Evolutionary conservation across 805 yeast genomes (phyloP), one percentile per base, ranked within the genome.

Genomic region (Zygoascus biomembranicola): DNA sequence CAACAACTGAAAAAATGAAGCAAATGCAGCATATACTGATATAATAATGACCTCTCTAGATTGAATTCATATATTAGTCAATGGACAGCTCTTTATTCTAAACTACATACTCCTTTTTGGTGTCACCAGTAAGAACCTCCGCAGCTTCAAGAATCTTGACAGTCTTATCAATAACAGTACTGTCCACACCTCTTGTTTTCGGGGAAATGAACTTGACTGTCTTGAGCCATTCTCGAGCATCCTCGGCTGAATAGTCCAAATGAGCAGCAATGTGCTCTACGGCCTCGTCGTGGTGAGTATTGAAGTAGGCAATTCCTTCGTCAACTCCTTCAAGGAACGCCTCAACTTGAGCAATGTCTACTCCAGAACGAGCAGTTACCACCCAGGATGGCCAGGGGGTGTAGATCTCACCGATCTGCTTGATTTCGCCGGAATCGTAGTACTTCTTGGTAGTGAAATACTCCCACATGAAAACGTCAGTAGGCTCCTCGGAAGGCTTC

Each of bases 321-420:
- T 82, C 78, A 41, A 89, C 71, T 1, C 82, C 83, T 1, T 65
- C 61, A 49, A 82, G 58, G 55, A 89, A 84, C 2, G 60, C 61
- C 4, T 63, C 66, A 26, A 63, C 61, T 11, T 63, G 52, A 2
- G 61, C 59, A 18, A 64, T 60, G n/a, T 63, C 61, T 37, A 74
- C 59, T n/a, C 70, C 72, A 14, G 70, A 63, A 51, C 76, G 68
- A 5, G 81, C 81, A 19, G 81, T 80, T 49, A 89, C 76, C 14
- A 88, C 90, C 97, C 97, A 90, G 1, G 95, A 86, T 10, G 97
- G 92, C 97, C 97, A 90, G 18, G 97, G 97, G 0, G 97, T 90
- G 69, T 85, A 87, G 54, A 90, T 89, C 59, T 86, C 87, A 14
- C 96, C 97, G 56, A 90, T 82, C 60, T 79, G 74, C 69, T 85